These are phyloP conservation scores for Aotearoamyces nothofagi DNA, from an alignment of 2,329 filamentous ascomycete species.

Conservation along the genomic window DNA sequence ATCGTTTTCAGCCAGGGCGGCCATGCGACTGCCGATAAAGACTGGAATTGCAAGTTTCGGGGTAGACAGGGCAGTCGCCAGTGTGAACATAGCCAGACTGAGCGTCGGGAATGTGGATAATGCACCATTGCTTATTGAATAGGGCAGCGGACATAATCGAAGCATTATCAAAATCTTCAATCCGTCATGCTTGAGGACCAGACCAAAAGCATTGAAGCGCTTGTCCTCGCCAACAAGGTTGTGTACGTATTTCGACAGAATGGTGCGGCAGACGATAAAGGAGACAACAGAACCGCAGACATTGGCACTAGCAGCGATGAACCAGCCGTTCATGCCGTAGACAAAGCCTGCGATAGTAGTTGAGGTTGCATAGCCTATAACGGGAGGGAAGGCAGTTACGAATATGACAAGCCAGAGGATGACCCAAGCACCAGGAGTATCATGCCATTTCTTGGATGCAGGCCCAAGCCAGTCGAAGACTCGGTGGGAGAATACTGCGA, in stretches of 20 bases:
- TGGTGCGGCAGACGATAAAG: slow-evolving; percentile 66
- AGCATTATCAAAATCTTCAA: slow-evolving; percentile 83
- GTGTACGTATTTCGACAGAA: slow-evolving; percentile 67
- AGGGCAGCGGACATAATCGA: slow-evolving; percentile 81
- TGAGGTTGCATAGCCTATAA: slow-evolving; percentile 56
- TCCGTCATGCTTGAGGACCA: slow-evolving; percentile 83
- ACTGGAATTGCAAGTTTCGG: slow-evolving; percentile 86
- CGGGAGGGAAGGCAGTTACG: slow-evolving; percentile 51
- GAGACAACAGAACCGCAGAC: slow-evolving; percentile 63
- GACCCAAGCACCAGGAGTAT: slow-evolving; percentile 53
- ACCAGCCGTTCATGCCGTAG: slow-evolving; percentile 57
- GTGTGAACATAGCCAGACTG: slow-evolving; percentile 55
- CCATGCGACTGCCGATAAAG: slow-evolving; percentile 78
- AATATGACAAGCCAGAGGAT: slow-evolving; percentile 53
- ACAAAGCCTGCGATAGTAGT: slow-evolving; percentile 56
- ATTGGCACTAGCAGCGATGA: slow-evolving; percentile 60
- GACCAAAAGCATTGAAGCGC: slow-evolving; percentile 73
- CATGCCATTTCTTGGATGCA: slow-evolving; percentile 61
- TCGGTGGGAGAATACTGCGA: slow-evolving; percentile 62
- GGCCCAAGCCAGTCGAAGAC: slow-evolving; percentile 68
- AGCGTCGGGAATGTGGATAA: slow-evolving; percentile 89
- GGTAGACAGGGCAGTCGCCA: slow-evolving; percentile 67
- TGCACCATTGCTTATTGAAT: slow-evolving; percentile 86
- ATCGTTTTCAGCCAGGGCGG: slow-evolving; percentile 66
- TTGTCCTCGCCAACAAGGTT: slow-evolving; percentile 68